Base-by-base conservation (phyloP, 2,329 filamentous ascomycete species). In the Tolypocladium endophyticum region DNA sequence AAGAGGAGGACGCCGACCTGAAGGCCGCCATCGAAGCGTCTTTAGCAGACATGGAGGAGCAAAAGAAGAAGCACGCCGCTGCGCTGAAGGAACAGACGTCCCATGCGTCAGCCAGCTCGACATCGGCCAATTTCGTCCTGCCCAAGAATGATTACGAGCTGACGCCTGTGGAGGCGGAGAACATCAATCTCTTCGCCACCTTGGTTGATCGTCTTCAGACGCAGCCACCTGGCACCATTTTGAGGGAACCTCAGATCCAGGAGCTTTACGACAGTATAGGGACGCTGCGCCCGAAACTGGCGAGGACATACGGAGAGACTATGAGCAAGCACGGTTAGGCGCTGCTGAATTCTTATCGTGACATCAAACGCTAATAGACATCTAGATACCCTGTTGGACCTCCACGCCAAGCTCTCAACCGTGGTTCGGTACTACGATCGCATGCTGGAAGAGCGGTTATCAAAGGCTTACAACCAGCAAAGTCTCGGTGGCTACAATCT, bases 291-390 rank as follows among this genome's bases (percentile, higher is more conserved):
- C 94, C 94, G 1, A 99, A 99, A 73, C 80, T 99, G 59, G 94
- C 94, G 5, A 85, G 94, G 60, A 97, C 93, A 0, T 97, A 97
- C 70, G 94, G 94, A 59, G 94, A 99, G 77, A 97, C 94, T 0
- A 97, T 99, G 94, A 97, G 94, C 83, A 99, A 99, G 74, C 94
- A 97, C 73, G 92, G 90, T 90, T 90, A 77, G 71, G 85, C 75
- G 2, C 28, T 7, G 11, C 23, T 25, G 8, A 16, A 25, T 7
- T 20, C 54, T 25, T 56, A 20, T 30, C 11, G 6, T 30, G 28
- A 16, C 14, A 30, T 6, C 50, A 9, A 16, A 20, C 47, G 38
- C 62, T 70, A 61, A 72, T 62, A 18, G 20, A 53, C 16, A 25
- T 50, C 20, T 62, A 94, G 92, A 99, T 72, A 94, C 93, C 0